Evolutionary conservation across 148 eudicot genomes (phyloP).

Genomic region (Agrostemma githago): DNA sequence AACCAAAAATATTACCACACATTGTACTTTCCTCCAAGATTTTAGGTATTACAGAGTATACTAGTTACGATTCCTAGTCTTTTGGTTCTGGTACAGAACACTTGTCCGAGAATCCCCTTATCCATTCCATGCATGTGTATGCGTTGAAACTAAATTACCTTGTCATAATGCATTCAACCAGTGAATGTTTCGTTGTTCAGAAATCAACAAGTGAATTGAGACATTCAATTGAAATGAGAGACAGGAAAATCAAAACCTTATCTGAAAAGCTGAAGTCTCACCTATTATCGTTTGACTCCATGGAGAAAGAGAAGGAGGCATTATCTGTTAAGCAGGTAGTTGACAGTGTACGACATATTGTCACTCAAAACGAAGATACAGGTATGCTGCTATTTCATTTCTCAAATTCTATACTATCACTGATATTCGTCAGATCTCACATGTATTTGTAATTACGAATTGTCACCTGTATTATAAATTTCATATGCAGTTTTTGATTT

Average conservation of each 20-base stretch:
- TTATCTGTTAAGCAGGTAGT: slow-evolving; percentile 38
- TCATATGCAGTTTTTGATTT: slow-evolving; percentile 42
- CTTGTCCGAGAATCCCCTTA: neutral
- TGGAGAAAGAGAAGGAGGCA: slow-evolving; percentile 53
- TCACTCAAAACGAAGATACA: slow-evolving; percentile 41
- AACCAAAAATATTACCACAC: too few relatives aligned
- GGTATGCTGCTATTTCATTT: slow-evolving; percentile 35
- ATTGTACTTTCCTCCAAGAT: too few relatives aligned
- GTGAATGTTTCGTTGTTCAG: slow-evolving; percentile 22
- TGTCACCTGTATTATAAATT: neutral
- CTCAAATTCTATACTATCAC: neutral
- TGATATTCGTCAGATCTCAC: neutral
- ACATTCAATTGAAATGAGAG: slow-evolving; percentile 39
- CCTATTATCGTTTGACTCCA: slow-evolving; percentile 32
- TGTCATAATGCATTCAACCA: neutral
- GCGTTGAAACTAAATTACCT: neutral
- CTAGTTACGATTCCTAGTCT: neutral
- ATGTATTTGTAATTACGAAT: neutral
- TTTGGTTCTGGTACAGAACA: neutral
- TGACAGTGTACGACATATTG: slow-evolving; percentile 32
- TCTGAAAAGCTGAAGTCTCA: slow-evolving; percentile 49
- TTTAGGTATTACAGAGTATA: too few relatives aligned
- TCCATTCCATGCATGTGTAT: neutral
- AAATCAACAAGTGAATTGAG: slow-evolving; percentile 51
- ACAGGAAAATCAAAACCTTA: too few relatives aligned